A percentile compares a stretch with the other conserved stretches of the same genome.
Conservation (phyloP, 2,329 filamentous ascomycete genomes). For the Aspergillus latus region DNA sequence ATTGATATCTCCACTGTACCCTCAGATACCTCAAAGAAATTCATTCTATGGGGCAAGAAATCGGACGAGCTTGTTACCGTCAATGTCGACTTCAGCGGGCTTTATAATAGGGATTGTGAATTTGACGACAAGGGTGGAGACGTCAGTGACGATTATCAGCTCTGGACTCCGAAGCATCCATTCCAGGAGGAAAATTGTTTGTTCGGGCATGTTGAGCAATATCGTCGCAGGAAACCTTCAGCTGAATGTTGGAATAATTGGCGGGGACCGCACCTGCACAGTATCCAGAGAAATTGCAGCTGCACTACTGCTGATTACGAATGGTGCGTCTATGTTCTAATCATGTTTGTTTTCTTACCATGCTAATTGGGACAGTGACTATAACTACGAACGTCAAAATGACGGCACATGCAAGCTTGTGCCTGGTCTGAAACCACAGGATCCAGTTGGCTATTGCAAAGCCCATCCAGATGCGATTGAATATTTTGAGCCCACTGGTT, state of each 20-base stretch:
- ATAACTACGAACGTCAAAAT: conserved; percentile 80
- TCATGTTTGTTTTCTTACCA: neutral
- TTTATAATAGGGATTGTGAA: conserved; percentile 70
- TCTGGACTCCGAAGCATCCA: conserved; percentile 88
- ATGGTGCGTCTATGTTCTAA: conserved; percentile 61
- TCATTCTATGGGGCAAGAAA: conserved; percentile 79
- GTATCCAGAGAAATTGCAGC: conserved; percentile 70
- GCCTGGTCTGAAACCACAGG: conserved; percentile 64
- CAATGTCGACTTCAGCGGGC: conserved; percentile 84
- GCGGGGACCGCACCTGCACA: conserved; percentile 68
- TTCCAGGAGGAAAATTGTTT: conserved; percentile 75
- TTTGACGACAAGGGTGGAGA: conserved; percentile 62
- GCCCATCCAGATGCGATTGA: conserved; percentile 68
- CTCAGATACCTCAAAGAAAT: conserved; percentile 85
- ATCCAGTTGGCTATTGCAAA: conserved; percentile 59
- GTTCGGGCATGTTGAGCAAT: conserved; percentile 86
- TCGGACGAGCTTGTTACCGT: conserved; percentile 62
- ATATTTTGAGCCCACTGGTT: conserved; percentile 83
- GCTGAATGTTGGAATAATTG: conserved; percentile 78
- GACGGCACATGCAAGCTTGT: conserved; percentile 79
- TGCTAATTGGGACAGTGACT: conserved; percentile 63
- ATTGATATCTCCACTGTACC: conserved; percentile 83
- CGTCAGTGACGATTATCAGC: conserved; percentile 68
- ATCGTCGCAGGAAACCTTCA: conserved; percentile 83
- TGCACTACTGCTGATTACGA: conserved; percentile 88